Percentiles rank a stretch among this genome's conserved stretches.
These are phyloP conservation scores for Filosporella fistucella DNA, from an alignment of 495 filamentous ascomycete genomes.

Conservation along the genomic window DNA sequence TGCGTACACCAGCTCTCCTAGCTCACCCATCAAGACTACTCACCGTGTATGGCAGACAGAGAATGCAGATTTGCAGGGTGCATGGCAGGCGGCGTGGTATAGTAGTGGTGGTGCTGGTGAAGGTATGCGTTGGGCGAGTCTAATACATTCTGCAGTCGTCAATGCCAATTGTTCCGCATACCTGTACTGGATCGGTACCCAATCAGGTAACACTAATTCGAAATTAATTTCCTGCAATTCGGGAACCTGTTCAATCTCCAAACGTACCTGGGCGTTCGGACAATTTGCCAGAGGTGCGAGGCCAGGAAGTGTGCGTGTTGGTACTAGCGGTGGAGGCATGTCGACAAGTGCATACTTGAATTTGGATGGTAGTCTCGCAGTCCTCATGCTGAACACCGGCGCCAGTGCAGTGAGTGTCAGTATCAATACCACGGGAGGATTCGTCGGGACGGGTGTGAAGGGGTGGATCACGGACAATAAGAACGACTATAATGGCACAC, in stretches of 20 bases:
- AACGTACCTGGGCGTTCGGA: conserved; percentile 45
- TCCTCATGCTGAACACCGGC: conserved; percentile 42
- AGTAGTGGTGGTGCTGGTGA: conserved; percentile 39
- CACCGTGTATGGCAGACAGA: conserved; percentile 47
- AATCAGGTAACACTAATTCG: conserved; percentile 31
- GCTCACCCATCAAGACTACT: conserved; percentile 32
- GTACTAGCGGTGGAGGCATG: conserved; percentile 30
- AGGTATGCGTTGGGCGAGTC: conserved; percentile 51
- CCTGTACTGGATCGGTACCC: conserved; percentile 46
- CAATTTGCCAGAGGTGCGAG: conserved; percentile 40
- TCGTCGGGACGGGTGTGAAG: background rate
- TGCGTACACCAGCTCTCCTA: conserved; percentile 37
- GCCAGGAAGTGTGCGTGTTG: conserved; percentile 41
- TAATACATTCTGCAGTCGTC: conserved; percentile 40
- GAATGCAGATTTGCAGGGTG: conserved; percentile 35
- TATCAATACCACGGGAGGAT: conserved; percentile 10
- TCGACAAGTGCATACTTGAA: conserved; percentile 44
- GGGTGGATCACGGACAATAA: conserved; percentile 4
- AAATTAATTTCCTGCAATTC: conserved; percentile 34
- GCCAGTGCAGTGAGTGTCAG: conserved; percentile 20
- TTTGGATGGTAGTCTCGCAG: conserved; percentile 36
- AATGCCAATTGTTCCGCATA: conserved; percentile 40
- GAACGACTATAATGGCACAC: background rate
- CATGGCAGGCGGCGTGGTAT: conserved; percentile 42
- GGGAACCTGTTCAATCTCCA: conserved; percentile 29